A percentile compares a stretch with the other conserved stretches of the same genome.
phyloP scores from a whole-genome alignment of 495 filamentous ascomycete species.

The Penicillium waksmanii region DNA sequence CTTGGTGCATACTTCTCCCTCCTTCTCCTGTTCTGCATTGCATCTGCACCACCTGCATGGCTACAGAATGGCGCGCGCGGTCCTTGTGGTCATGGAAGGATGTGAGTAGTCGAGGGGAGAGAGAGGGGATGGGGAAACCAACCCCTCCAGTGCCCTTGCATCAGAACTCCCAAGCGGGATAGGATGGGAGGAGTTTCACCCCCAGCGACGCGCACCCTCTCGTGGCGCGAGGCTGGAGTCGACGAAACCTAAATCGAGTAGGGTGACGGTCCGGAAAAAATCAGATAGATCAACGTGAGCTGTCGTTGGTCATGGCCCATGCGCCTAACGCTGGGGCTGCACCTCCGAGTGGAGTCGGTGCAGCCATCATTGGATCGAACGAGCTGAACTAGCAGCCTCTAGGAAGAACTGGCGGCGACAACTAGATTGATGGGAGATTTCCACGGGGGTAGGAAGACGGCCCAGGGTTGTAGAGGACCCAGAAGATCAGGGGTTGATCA shows the following conservation, averaged over 20 bases:
- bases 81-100: background rate
- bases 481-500: too few relatives aligned
- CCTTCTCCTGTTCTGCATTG: constrained; percentile 4
- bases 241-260: constrained; percentile 9
- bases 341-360: constrained; percentile 6
- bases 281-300: constrained; percentile 43
- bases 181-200: constrained; percentile 25
- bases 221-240: constrained; percentile 13
- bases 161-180: constrained; percentile 10
- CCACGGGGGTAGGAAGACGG: background rate
- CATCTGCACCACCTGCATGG: constrained; percentile 13
- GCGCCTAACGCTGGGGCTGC: constrained; percentile 27
- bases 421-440: constrained; percentile 19
- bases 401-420: constrained; percentile 24
- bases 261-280: constrained; percentile 21
- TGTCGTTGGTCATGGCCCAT: constrained; percentile 35
- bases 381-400: background rate
- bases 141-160: constrained; percentile 27
- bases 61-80: constrained; percentile 1
- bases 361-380: constrained; percentile 16
- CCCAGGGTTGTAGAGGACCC: background rate
- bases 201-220: constrained; percentile 19
- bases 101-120: constrained; percentile 2
- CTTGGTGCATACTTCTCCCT: too few relatives aligned
- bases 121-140: constrained; percentile 7